Base-by-base conservation (phyloP, 495 filamentous ascomycete species). In the Letharia lupina region DNA sequence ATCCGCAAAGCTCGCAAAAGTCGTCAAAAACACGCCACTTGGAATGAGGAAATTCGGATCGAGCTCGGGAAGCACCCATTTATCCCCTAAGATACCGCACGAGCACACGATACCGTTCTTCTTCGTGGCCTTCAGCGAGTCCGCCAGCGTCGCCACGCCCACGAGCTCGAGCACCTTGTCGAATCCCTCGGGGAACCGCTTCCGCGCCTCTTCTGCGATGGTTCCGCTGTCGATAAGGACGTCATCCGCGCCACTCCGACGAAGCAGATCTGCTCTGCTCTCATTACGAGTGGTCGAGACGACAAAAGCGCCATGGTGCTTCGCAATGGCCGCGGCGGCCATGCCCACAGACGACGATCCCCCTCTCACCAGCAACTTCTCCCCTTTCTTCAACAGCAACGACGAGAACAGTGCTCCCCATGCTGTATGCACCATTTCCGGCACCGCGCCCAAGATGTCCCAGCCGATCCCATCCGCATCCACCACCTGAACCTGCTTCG, bases 341-440 rank as follows among this genome's bases (percentile, higher is more conserved):
- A 83, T 70, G 4, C 79, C 81, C 7, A 83, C 77, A 47, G 69
- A 73, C 5, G 77, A 79, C 63, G 81, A 83, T 4, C 79, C 81
- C 2, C 82, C 82, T 33, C 82, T 72, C 23, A 85, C 74, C 39
- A 85, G 67, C 52, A 84, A 56, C 28, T 71, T 75, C 58, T 83
- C 79, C 0, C 77, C 78, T 33, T 72, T 69, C 60, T 77, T 60
- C 18, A 83, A 52, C 37, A 73, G 63, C 40, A 84, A 67, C n/a
- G 71, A 65, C 44, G 66, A 70, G n/a, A 77, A 73, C 37, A 84
- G 58, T 8, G 73, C 70, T 3, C 81, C 82, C 70, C 78, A 84
- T 6, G 82, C 78, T n/a, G 82, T 83, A 72, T 83, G 81, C 63
- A 83, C 48, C 80, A 83, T 83, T 71, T 83, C 82, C 2, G 81